phyloP scores from a whole-genome alignment of 2,329 filamentous ascomycete genomes.

The Penicillium occitanis region DNA sequence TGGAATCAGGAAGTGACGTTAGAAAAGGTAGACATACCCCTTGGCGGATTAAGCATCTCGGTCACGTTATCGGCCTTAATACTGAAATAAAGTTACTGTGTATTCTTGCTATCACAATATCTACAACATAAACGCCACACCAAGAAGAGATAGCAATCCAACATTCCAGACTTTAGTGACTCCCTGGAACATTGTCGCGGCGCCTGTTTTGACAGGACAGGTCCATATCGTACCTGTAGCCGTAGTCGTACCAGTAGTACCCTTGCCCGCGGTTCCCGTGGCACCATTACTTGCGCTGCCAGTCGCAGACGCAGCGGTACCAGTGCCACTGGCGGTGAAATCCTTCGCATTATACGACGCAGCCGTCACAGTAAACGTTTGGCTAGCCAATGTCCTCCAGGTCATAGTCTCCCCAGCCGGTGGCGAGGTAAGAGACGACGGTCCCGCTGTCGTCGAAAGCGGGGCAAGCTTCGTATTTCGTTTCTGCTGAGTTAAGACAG shows the following conservation, averaged over 20 bases:
- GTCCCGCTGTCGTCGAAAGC: conserved; percentile 31
- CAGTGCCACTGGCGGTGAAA: conserved; percentile 19
- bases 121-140: background rate
- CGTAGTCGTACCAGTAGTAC: background rate
- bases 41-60: background rate
- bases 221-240: background rate
- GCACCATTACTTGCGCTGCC: background rate
- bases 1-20: background rate
- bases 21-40: background rate
- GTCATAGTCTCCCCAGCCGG: conserved; percentile 37
- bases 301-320: conserved; percentile 1
- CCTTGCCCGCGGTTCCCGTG: background rate
- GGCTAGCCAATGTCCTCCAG: conserved; percentile 38
- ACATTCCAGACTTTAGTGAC: background rate
- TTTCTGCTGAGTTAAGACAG: background rate
- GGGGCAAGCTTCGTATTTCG: conserved; percentile 18
- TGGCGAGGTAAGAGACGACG: conserved; percentile 32
- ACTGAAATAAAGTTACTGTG: background rate
- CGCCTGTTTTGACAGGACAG: background rate
- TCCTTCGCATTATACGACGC: conserved; percentile 29
- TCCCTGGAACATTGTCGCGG: background rate
- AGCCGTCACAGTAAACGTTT: conserved; percentile 39
- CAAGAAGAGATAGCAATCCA: background rate
- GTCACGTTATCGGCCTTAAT: too few species aligned
- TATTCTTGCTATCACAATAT: background rate